Percentiles rank a stretch among this genome's conserved stretches.
These are phyloP conservation scores for sunflower (Helianthus annuus) DNA, from an alignment of 129 eudicot species.

Conservation along the genomic window HanXRQr2.0-SUNRISE NC_035442.2:171101369-171101868, in stretches of 20 bases:
- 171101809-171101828: slow-evolving; percentile 79
- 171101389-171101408: slow-evolving; percentile 31
- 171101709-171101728: slow-evolving; percentile 77
- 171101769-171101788: slow-evolving; percentile 79
- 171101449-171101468: slow-evolving; percentile 43
- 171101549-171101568: slow-evolving; percentile 57
- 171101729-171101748: slow-evolving; percentile 86
- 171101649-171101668: slow-evolving; percentile 85
- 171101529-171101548: slow-evolving; percentile 69
- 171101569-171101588: slow-evolving; percentile 96
- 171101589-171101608: slow-evolving; percentile 87
- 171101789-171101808: slow-evolving; percentile 83
- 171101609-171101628: slow-evolving; percentile 72
- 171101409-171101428: slow-evolving; percentile 24
- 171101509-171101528: slow-evolving; percentile 56
- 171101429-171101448: slow-evolving; percentile 39
- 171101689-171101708: slow-evolving; percentile 79
- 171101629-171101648: slow-evolving; percentile 78
- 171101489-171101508: slow-evolving; percentile 28
- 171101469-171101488: slow-evolving; percentile 41
- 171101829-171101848: slow-evolving; percentile 12
- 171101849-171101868: background rate
- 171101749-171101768: slow-evolving; percentile 59
- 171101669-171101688: slow-evolving; percentile 99
- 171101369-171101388: slow-evolving; percentile 35